Conservation (phyloP, 257 asterid species). For the Solanum infundibuliforme region DNA sequence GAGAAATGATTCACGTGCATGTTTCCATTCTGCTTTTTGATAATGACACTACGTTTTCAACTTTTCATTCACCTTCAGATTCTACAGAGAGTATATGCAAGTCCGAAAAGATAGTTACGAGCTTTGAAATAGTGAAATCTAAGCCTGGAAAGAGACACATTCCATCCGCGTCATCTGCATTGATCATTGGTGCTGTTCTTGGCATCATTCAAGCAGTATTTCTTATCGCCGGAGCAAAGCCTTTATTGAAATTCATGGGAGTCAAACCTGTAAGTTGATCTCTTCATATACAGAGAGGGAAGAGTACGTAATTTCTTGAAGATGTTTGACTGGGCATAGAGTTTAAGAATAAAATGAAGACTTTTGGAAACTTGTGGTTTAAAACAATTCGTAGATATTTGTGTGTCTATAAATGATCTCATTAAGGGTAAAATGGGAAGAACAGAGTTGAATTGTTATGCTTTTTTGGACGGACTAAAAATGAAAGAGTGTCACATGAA, state of each 20-base stretch:
- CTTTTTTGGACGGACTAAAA: not conserved
- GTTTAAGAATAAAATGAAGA: not conserved
- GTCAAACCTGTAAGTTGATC: conserved; percentile 39
- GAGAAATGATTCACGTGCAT: not conserved
- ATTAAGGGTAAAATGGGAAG: not conserved
- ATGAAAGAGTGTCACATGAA: not conserved
- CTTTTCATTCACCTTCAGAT: conserved; percentile 7
- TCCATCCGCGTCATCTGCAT: conserved; percentile 69
- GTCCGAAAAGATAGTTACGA: not conserved
- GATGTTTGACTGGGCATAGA: not conserved
- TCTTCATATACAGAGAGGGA: not conserved
- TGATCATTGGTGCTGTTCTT: conserved; percentile 52
- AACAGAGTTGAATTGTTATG: not conserved
- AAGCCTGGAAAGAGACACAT: conserved; percentile 38
- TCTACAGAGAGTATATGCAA: conserved; percentile 11
- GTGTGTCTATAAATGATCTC: not conserved
- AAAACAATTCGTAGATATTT: not conserved
- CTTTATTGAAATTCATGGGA: conserved; percentile 67
- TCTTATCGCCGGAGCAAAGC: conserved; percentile 44
- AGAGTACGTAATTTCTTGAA: not conserved
- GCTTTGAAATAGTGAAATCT: conserved; percentile 21
- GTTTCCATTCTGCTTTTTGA: not conserved
- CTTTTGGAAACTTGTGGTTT: not conserved
- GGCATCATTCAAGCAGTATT: conserved; percentile 54
- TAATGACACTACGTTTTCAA: not conserved